Evolutionary conservation across 768 basidiomycete genomes (phyloP), one percentile per base, ranked within the genome.

Genomic region (Mycena galericulata): DNA sequence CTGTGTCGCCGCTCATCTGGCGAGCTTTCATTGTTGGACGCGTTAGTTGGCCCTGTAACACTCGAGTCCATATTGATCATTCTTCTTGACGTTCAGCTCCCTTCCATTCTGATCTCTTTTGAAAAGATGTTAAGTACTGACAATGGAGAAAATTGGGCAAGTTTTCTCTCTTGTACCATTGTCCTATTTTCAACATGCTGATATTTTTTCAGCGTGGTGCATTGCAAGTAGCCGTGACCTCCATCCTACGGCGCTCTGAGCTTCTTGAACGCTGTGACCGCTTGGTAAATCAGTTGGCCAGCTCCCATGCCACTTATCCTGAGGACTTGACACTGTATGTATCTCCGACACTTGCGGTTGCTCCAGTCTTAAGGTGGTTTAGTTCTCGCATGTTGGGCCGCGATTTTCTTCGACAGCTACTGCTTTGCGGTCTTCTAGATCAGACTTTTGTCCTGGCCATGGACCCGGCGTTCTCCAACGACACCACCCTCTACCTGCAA

Each of bases 1-100:
- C 53, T 68, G 77, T 60, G 69, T 80, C 71, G 69, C 77, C 73
- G 65, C 79, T 59, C 69, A 73, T 93, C 34, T 95, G 92, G 93
- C 87, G 87, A 70, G 84, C 89, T 22, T 94, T 94, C 74, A 83
- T 92, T 22, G 79, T 92, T 61, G 90, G 92, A 41, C 86, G 93
- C 59, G 93, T 94, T 79, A 72, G 90, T 69, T 59, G 54, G 32
- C 65, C 24, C 40, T 68, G 60, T 22, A 27, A 27, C 34, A 22
- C 4, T 4, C 11, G 12, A 43, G 12, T 41, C 17, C 41, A 29
- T 8, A 24, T 67, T 34, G n/a, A 34, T 62, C 38, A 47, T 43
- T 65, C 55, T 68, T 15, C n/a, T n/a, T n/a, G 27, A 34, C 41
- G 40, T 65, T 32, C 73, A 93, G 92, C 81, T 94, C 15, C 92